Evolutionary conservation across 176 grass and related monocot species (phyloP).

Genomic region (Panicum miliaceum): DNA sequence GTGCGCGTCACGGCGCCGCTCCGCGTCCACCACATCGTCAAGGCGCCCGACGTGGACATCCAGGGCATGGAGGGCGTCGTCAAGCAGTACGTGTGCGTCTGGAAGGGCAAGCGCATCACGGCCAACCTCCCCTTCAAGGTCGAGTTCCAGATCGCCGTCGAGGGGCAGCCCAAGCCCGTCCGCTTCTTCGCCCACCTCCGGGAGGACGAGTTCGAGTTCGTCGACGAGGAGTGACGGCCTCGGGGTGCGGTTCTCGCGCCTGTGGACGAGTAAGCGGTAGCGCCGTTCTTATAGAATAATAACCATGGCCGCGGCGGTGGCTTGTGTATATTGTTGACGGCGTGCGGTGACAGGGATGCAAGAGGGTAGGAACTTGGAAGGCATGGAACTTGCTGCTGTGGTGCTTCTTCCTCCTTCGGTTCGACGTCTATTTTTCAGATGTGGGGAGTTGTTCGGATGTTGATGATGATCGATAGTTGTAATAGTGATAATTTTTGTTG

Average conservation of each 20-base stretch:
- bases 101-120: conserved; percentile 92
- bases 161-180: conserved; percentile 72
- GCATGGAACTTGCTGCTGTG: conserved; percentile 14
- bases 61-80: conserved; percentile 83
- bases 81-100: conserved; percentile 90
- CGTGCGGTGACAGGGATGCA: conserved; percentile 25
- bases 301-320: conserved; percentile 34
- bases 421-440: conserved; percentile 49
- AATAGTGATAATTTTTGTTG: conserved; percentile 36
- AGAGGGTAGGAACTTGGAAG: conserved; percentile 20
- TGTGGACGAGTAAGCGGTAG: conserved; percentile 31
- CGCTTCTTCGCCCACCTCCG: conserved; percentile 82
- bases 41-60: conserved; percentile 92
- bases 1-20: conserved; percentile 86
- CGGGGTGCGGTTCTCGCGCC: not conserved
- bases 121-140: conserved; percentile 93
- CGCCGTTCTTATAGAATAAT: conserved; percentile 43
- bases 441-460: conserved; percentile 43
- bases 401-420: conserved; percentile 21
- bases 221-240: conserved; percentile 3
- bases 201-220: conserved; percentile 98
- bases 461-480: conserved; percentile 40
- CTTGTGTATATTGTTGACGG: conserved; percentile 52
- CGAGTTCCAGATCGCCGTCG: conserved; percentile 67
- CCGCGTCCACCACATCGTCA: conserved; percentile 83